Evolutionary conservation across 2,329 filamentous ascomycete species (phyloP), one percentile per base, ranked within the genome.

Genomic region (Emmonsia crescens): DNA sequence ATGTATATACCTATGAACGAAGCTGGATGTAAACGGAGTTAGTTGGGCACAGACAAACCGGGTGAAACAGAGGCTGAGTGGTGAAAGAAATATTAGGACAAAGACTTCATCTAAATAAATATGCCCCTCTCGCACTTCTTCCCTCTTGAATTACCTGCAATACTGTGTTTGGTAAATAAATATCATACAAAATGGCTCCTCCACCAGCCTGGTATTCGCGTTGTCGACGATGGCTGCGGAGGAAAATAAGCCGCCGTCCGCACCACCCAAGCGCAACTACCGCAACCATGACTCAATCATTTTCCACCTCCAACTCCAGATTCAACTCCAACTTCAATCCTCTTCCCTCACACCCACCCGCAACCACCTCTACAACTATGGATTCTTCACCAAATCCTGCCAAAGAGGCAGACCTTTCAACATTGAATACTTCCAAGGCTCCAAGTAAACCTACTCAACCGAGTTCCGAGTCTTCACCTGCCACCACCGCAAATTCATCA

Each of bases 281-380:
- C n/a, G 31, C 63, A 48, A 51, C 48, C 21, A 48, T 59, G 58
- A 62, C 59, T 60, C 48, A 55, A 60, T 46, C 59, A 52, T n/a
- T 57, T 44, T 19, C 24, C 24, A 40, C 24, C 27, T 29, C 24
- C 3, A 12, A 57, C 40, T 10, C 21, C 54, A 57, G n/a, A n/a
- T n/a, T n/a, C 12, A 12, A 36, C 29, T 38, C 5, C 33, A 8
- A 57, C 29, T 29, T 36, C 33, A 9, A 51, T 10, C 38, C 16
- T 29, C 29, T 27, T 24, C 36, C 33, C 10, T 27, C 33, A 49
- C 46, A 29, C 29, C 46, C 10, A 49, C 12, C 21, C 9, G 44
- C 27, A 56, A 8, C 21, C n/a, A 6, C n/a, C n/a, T 38, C 57
- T 51, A 40, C 44, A n/a, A 27, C 29, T 8, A 60, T 63, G 59